Conservation (phyloP, 768 basidiomycete species). For the Mycena albidolilacea region DNA sequence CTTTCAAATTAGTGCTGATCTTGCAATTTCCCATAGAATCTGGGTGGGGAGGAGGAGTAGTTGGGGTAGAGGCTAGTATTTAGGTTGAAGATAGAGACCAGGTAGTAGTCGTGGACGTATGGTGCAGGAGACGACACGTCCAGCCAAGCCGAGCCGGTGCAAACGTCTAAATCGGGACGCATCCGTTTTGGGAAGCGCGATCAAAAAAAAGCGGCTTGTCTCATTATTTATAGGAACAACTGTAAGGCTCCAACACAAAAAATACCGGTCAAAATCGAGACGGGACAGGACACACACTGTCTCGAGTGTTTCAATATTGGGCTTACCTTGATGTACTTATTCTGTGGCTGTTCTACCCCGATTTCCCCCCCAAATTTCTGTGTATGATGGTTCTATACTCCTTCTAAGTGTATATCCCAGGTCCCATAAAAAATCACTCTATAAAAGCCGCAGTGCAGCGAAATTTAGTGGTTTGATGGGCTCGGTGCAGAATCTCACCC, state of each 20-base stretch:
- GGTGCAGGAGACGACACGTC: too few relatives aligned
- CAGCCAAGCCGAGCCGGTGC: too few relatives aligned
- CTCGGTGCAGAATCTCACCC: background rate
- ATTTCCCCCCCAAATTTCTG: conserved; percentile 3
- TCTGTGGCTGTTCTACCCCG: background rate
- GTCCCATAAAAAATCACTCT: conserved; percentile 10
- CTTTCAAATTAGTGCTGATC: too few relatives aligned
- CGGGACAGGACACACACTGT: conserved; percentile 7
- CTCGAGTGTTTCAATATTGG: background rate
- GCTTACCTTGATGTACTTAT: conserved; percentile 12
- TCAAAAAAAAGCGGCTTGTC: too few relatives aligned
- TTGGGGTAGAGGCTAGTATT: too few relatives aligned
- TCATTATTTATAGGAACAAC: too few relatives aligned
- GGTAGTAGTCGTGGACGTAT: too few relatives aligned
- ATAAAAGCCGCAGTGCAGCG: conserved; percentile 7
- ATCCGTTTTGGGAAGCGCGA: too few relatives aligned
- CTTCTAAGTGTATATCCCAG: background rate
- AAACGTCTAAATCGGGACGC: too few relatives aligned
- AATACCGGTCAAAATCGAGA: conserved; percentile 11
- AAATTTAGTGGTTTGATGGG: conserved; percentile 12
- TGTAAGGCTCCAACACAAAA: background rate
- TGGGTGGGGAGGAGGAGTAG: too few relatives aligned
- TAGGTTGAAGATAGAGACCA: too few relatives aligned
- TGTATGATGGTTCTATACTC: conserved; percentile 9
- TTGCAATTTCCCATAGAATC: too few relatives aligned